Evolutionary conservation across 345 rosid species (phyloP).

Genomic region (Hibiscus syriacus): DNA sequence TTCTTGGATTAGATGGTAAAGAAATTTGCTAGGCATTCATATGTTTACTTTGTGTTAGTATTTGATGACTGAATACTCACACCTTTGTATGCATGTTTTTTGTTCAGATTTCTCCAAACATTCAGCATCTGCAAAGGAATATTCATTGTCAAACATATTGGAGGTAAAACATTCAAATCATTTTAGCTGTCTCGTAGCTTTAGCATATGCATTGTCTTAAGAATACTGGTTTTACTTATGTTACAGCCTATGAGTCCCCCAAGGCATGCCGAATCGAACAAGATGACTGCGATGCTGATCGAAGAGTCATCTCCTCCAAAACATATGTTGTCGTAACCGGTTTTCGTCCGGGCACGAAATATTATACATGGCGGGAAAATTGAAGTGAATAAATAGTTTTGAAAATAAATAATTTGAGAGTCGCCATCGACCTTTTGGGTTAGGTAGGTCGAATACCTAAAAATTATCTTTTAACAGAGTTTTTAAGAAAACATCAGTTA

Average conservation of each 20-base stretch:
- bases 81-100: background rate
- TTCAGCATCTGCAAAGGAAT: background rate
- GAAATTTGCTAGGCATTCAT: background rate
- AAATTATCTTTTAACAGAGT: too few relatives aligned
- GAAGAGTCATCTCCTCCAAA: background rate
- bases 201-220: background rate
- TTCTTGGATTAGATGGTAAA: conserved; percentile 33
- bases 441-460: too few relatives aligned
- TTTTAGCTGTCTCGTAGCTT: background rate
- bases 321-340: background rate
- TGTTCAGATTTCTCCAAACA: conserved; percentile 1
- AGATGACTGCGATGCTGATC: background rate
- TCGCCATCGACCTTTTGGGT: too few relatives aligned
- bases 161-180: background rate
- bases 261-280: background rate
- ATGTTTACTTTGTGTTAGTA: background rate
- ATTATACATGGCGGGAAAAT: too few relatives aligned
- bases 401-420: too few relatives aligned
- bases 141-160: too few relatives aligned
- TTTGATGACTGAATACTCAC: too few relatives aligned
- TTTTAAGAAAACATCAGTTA: too few relatives aligned
- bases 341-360: too few relatives aligned
- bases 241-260: conserved; percentile 3
- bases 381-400: too few relatives aligned
- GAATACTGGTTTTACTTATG: background rate